Conservation (phyloP, 2,329 filamentous ascomycete species). For the Phaeoacremonium minimum region DNA sequence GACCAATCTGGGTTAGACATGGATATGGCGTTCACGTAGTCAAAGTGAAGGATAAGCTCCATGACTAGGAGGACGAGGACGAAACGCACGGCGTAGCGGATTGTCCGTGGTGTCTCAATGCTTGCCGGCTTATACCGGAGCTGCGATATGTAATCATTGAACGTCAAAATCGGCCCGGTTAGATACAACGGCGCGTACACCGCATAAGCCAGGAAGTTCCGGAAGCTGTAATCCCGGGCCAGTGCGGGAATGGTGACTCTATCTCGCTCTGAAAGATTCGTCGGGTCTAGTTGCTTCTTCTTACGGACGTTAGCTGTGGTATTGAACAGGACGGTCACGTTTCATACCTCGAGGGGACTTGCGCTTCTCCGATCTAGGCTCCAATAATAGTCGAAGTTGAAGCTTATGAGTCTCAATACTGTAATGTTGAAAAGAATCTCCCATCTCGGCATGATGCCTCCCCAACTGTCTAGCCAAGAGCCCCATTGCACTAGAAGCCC, state of each 20-base stretch:
- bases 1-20: conserved; percentile 76
- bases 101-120: conserved; percentile 65
- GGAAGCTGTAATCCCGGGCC: conserved; percentile 67
- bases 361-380: conserved; percentile 61
- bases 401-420: conserved; percentile 86
- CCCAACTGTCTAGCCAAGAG: conserved; percentile 69
- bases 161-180: conserved; percentile 88
- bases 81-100: conserved; percentile 82
- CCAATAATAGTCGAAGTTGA: conserved; percentile 97
- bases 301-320: conserved; percentile 63
- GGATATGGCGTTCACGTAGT: conserved; percentile 91
- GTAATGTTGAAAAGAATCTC: conserved; percentile 98
- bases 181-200: conserved; percentile 93
- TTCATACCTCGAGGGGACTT: conserved; percentile 76
- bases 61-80: conserved; percentile 75
- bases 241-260: conserved; percentile 74
- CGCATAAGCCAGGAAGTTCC: conserved; percentile 84
- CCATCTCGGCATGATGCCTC: conserved; percentile 86
- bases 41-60: conserved; percentile 87
- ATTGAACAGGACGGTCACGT: not conserved
- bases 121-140: conserved; percentile 68
- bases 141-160: conserved; percentile 96
- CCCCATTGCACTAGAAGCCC: conserved; percentile 56
- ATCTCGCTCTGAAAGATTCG: conserved; percentile 83
- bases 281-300: conserved; percentile 95